phyloP scores from a whole-genome alignment of 176 grass and related monocot genomes.

The Zea mays region DNA sequence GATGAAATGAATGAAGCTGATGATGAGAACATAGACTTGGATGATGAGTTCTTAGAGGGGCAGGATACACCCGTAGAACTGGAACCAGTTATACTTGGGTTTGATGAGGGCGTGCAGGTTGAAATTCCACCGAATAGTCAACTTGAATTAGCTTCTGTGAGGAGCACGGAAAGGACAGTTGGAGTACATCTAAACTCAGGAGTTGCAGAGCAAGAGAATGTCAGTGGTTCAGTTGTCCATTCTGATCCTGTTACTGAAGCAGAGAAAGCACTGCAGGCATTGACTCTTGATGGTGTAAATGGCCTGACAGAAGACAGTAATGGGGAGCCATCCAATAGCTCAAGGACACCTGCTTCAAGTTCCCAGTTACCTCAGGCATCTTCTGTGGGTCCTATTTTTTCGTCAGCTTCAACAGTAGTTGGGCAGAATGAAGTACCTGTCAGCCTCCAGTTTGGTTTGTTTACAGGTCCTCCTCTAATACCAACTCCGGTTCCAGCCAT shows the following conservation, averaged over 20 bases:
- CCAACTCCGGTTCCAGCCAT: conserved; percentile 87
- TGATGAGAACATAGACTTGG: conserved; percentile 63
- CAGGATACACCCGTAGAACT: conserved; percentile 46
- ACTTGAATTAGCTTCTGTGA: conserved; percentile 62
- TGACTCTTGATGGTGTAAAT: conserved; percentile 61
- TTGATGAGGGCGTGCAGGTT: conserved; percentile 92
- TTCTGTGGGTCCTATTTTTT: conserved; percentile 43
- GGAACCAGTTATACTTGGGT: conserved; percentile 89
- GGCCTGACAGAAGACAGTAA: conserved; percentile 35
- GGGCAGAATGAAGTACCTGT: conserved; percentile 63
- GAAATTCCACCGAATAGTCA: conserved; percentile 60
- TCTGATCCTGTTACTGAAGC: conserved; percentile 51
- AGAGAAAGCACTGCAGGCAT: conserved; percentile 59
- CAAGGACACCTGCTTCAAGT: conserved; percentile 42
- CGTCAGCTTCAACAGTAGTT: conserved; percentile 44
- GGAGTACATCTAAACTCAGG: conserved; percentile 31
- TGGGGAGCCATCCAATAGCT: conserved; percentile 41
- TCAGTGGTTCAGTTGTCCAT: conserved; percentile 41
- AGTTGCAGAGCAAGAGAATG: conserved; percentile 43
- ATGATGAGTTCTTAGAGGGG: conserved; percentile 55
- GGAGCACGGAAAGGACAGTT: conserved; percentile 52
- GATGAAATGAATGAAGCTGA: conserved; percentile 65
- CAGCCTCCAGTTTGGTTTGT: conserved; percentile 86
- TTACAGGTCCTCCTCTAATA: conserved; percentile 91
- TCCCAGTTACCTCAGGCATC: conserved; percentile 52